phyloP scores from a whole-genome alignment of 1,284 basidiomycete genomes.

The Tylopilus sp. region DNA sequence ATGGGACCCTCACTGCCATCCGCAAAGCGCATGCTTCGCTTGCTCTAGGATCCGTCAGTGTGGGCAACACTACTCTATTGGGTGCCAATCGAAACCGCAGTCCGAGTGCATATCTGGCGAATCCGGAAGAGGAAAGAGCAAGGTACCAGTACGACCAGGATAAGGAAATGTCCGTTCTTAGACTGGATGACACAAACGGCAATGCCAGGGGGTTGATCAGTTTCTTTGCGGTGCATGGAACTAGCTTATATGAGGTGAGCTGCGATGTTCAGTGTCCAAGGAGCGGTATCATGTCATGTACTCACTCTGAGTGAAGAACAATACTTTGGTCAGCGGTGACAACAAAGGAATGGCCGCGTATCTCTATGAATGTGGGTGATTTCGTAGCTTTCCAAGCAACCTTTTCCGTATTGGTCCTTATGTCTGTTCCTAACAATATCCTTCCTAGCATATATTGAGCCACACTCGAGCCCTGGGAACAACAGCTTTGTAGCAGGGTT shows the following conservation, averaged over 20 bases:
- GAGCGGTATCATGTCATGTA: not conserved
- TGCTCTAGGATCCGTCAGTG: slow-evolving; percentile 65
- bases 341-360: slow-evolving; percentile 89
- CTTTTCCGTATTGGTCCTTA: too few relatives aligned
- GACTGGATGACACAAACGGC: slow-evolving; percentile 70
- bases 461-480: slow-evolving; percentile 73
- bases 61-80: slow-evolving; percentile 76
- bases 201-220: slow-evolving; percentile 73
- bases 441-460: slow-evolving; percentile 67
- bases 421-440: slow-evolving; percentile 1
- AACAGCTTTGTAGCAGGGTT: slow-evolving; percentile 82
- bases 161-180: slow-evolving; percentile 74
- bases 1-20: slow-evolving; percentile 77
- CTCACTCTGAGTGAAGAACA: slow-evolving; percentile 63
- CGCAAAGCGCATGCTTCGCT: slow-evolving; percentile 75
- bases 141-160: slow-evolving; percentile 77
- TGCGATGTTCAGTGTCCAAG: not conserved
- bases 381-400: not conserved
- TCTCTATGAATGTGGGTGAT: slow-evolving; percentile 71
- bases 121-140: slow-evolving; percentile 75
- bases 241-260: slow-evolving; percentile 76
- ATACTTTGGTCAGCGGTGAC: slow-evolving; percentile 80
- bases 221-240: slow-evolving; percentile 87
- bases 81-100: slow-evolving; percentile 81
- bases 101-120: slow-evolving; percentile 79